Evolutionary conservation across 768 basidiomycete genomes (phyloP), one percentile per base, ranked within the genome.

Genomic region (Leccinum ochraceum): DNA sequence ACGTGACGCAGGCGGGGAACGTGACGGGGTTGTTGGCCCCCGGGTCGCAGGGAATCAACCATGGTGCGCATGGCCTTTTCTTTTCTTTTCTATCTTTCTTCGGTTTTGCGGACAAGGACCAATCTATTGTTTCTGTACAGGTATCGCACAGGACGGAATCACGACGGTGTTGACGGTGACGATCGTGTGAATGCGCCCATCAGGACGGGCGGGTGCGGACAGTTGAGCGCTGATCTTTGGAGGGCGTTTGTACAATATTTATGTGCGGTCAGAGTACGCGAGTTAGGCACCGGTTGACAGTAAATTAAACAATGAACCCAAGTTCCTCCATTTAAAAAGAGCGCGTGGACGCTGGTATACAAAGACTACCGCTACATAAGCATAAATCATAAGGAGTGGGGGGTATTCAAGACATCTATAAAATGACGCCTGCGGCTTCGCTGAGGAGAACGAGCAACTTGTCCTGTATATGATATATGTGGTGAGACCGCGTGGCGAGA

Each of bases 81-180:
- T 14, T 49, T 24, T 7, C 4, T 26, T 11, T 49, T 26, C 11
- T 48, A 4, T 49, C 13, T 24, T 24, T 7, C 39, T 42, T 42
- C 7, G 9, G 42, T 20, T 44, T 44, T 4, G n/a, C 42, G 9
- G n/a, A 44, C 42, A n/a, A n/a, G 49, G 49, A 17, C 7, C 2
- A 6, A 8, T 51, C 13, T 26, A 3, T 16, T 9, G 22, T 6
- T 49, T 24, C 44, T 22, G 11, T 24, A 7, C 16, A 86, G 86
- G 76, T 30, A 89, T 87, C 57, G 80, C 86, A 5, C 80, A 80
- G 36, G 86, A 87, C 66, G 86, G 86, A 49, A 76, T 81, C 32
- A 80, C 83, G 11, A 79, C 79, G 1, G 65, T 87, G 24, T 72
- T 88, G 56, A 87, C 83, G 1, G 81, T 87, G 20, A 80, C 74